Conservation (phyloP, 805 yeast species). For the Yarrowia keelungensis region DNA sequence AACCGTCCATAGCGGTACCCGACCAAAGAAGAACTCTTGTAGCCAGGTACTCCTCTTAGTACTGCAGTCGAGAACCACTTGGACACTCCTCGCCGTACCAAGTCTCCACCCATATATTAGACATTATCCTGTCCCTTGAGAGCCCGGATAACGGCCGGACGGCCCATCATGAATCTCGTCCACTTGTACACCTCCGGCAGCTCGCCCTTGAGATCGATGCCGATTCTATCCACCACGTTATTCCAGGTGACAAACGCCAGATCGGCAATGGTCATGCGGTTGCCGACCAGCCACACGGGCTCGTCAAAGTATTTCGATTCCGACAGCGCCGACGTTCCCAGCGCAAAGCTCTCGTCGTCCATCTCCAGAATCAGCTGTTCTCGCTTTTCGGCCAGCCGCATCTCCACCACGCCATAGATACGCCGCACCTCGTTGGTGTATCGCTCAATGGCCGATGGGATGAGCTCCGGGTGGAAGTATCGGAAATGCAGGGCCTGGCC, state of each 20-base stretch:
- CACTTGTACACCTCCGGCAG: slow-evolving; percentile 91
- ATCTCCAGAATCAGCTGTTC: slow-evolving; percentile 84
- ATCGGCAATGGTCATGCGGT: slow-evolving; percentile 81
- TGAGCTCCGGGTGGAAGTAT: slow-evolving; percentile 84
- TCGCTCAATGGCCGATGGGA: slow-evolving; percentile 87
- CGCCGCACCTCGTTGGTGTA: slow-evolving; percentile 53
- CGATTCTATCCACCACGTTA: slow-evolving; percentile 91
- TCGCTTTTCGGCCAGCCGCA: slow-evolving; percentile 91
- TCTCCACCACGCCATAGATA: slow-evolving; percentile 67
- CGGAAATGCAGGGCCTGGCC: slow-evolving; percentile 96
- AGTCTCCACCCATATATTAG: neutral
- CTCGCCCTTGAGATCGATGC: slow-evolving; percentile 83
- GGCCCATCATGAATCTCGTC: slow-evolving; percentile 94
- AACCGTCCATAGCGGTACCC: neutral
- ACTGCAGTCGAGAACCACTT: too few species aligned
- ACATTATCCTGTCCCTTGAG: slow-evolving; percentile 49
- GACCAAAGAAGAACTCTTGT: too few species aligned
- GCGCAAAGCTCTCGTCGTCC: slow-evolving; percentile 83
- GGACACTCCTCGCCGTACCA: too few species aligned
- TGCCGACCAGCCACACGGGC: slow-evolving; percentile 96
- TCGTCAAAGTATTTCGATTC: slow-evolving; percentile 87
- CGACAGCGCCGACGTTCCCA: slow-evolving; percentile 86
- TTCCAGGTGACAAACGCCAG: slow-evolving; percentile 96
- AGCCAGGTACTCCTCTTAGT: too few species aligned
- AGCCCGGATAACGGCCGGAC: slow-evolving; percentile 90